phyloP scores from a whole-genome alignment of 1,139 yeast genomes.

The Hyphopichia buzzinii region DNA sequence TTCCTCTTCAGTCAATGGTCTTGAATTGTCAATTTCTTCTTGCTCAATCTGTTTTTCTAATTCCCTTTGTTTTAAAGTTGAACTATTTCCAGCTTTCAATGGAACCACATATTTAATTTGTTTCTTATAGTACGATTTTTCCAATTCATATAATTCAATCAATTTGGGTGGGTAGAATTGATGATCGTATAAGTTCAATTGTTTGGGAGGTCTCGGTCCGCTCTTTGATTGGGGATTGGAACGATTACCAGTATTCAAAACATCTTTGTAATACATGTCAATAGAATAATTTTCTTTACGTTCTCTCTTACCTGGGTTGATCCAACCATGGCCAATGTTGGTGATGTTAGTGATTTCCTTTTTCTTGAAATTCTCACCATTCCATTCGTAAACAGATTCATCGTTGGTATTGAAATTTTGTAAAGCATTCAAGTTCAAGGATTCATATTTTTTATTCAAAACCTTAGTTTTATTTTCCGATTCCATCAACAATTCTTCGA shows the following conservation, averaged over 20 bases:
- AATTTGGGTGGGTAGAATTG: conserved; percentile 68
- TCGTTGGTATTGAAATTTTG: conserved; percentile 62
- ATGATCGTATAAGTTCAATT: conserved; percentile 67
- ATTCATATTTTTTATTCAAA: conserved; percentile 61
- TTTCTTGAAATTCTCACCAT: conserved; percentile 78
- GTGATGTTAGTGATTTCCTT: conserved; percentile 33
- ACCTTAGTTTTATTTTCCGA: conserved; percentile 65
- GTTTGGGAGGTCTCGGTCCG: conserved; percentile 67
- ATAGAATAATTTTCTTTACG: conserved; percentile 76
- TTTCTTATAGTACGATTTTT: conserved; percentile 57
- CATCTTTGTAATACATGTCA: conserved; percentile 78
- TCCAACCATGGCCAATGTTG: conserved; percentile 55
- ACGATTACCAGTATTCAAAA: conserved; percentile 64
- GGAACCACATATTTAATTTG: conserved; percentile 51
- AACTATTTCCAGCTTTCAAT: conserved; percentile 39
- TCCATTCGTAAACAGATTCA: conserved; percentile 80
- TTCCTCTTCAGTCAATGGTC: conserved; percentile 69
- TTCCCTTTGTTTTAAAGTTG: conserved; percentile 43
- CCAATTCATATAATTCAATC: conserved; percentile 62
- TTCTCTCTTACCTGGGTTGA: conserved; percentile 75
- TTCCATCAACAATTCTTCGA: conserved; percentile 56
- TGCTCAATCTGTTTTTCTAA: conserved; percentile 59
- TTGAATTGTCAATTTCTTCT: conserved; percentile 59
- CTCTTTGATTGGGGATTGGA: conserved; percentile 30
- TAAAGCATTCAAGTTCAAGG: conserved; percentile 70